Conservation (phyloP, 1,284 basidiomycete species). For the Puccinia coronata region DNA sequence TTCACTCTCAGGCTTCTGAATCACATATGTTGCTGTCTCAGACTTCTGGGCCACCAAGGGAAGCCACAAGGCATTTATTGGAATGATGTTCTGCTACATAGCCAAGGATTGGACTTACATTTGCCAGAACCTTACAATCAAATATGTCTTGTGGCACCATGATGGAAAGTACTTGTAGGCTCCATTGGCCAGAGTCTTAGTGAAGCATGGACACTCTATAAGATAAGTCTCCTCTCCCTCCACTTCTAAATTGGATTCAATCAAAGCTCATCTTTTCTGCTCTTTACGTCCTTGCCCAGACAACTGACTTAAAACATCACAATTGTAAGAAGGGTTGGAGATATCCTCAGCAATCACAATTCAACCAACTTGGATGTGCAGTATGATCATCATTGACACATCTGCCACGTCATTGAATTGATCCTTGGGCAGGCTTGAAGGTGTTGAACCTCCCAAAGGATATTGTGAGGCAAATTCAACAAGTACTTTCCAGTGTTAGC, state of each 20-base stretch:
- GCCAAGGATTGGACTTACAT: background rate
- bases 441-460: background rate
- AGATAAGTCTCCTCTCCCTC: constrained; percentile 16
- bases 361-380: background rate
- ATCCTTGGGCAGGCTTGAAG: background rate
- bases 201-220: too few species aligned
- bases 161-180: background rate
- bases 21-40: background rate
- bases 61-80: too few species aligned
- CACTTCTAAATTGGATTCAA: too few species aligned
- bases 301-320: constrained; percentile 19
- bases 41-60: constrained; percentile 8
- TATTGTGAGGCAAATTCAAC: background rate
- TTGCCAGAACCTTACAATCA: background rate
- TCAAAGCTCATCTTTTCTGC: too few species aligned
- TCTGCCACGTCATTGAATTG: background rate
- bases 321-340: background rate
- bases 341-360: background rate
- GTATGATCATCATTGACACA: background rate
- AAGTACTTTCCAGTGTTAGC: background rate
- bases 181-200: background rate
- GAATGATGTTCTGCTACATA: background rate
- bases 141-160: constrained; percentile 9
- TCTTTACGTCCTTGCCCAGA: background rate
- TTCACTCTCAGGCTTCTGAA: background rate